phyloP scores from a whole-genome alignment of 2,329 filamentous ascomycete species.

The Colletotrichum tabaci region DNA sequence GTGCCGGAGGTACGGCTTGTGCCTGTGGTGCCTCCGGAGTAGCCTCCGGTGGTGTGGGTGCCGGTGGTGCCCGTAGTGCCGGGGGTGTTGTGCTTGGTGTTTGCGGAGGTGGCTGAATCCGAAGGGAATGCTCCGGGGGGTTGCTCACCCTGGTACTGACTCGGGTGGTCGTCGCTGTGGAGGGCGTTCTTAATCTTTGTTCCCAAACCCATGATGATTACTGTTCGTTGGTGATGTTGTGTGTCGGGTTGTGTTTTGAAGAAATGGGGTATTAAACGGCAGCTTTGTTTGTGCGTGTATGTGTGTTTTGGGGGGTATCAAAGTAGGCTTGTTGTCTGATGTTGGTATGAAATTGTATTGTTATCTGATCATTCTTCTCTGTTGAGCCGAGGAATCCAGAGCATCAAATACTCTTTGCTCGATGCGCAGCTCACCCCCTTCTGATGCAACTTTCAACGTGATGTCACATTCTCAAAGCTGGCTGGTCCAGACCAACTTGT shows the following conservation, averaged over 20 bases:
- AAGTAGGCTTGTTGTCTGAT: background rate
- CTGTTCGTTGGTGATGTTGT: background rate
- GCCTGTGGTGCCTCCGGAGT: constrained; percentile 22
- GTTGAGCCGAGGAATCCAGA: background rate
- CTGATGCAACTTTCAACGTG: background rate
- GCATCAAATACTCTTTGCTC: constrained; percentile 28
- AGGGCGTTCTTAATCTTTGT: constrained; percentile 44
- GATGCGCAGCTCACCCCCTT: background rate
- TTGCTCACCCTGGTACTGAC: constrained; percentile 25
- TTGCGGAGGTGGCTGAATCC: constrained; percentile 12
- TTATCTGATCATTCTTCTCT: background rate
- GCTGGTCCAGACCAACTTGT: constrained; percentile 19
- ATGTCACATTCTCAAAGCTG: constrained; percentile 23
- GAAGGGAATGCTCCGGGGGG: constrained; percentile 39
- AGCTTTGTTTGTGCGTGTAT: no score
- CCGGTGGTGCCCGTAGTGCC: constrained; percentile 1
- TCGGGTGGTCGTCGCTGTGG: constrained; percentile 32
- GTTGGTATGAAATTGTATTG: constrained; percentile 4
- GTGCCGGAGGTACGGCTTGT: constrained; percentile 9
- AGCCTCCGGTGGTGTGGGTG: constrained; percentile 14
- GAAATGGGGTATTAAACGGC: background rate
- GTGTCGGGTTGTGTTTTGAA: background rate
- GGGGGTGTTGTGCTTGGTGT: constrained; percentile 30
- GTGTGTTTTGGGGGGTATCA: constrained; percentile 1
- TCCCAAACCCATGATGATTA: constrained; percentile 42